A percentile compares a stretch with the other conserved stretches of the same genome.
Conservation (phyloP, 148 eudicot species). For the Hydrangea macrophylla region DNA sequence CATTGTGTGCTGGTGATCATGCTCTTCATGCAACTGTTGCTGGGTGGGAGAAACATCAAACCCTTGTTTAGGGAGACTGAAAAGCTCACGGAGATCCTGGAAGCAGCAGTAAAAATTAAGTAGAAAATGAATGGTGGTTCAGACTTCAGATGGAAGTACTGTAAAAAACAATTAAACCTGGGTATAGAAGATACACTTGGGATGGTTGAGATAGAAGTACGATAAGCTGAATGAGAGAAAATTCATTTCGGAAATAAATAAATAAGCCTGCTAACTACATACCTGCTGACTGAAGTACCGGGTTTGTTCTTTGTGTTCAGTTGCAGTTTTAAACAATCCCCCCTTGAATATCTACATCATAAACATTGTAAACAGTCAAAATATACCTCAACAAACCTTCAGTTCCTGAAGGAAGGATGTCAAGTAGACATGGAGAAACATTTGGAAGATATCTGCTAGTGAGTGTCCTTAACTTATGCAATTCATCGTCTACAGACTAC, state of each 20-base stretch:
- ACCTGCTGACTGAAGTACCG: constrained; percentile 97
- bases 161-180: no score
- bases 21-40: constrained; percentile 85
- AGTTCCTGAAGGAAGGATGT: no score
- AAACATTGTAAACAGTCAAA: constrained; percentile 12
- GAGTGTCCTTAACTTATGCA: not conserved
- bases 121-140: no score
- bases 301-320: constrained; percentile 99
- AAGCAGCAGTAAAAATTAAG: constrained; percentile 12
- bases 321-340: constrained; percentile 93
- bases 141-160: no score
- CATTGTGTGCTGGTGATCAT: constrained; percentile 65
- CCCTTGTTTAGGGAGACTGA: constrained; percentile 85
- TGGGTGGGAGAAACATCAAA: constrained; percentile 92
- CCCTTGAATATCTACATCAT: constrained; percentile 79
- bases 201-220: not conserved
- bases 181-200: no score
- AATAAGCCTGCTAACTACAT: constrained; percentile 6
- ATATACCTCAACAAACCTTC: not conserved
- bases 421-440: no score
- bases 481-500: no score
- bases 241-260: not conserved
- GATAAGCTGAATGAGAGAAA: not conserved
- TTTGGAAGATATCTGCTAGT: not conserved
- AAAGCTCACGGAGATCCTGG: constrained; percentile 88